Conservation (phyloP, 2,329 filamentous ascomycete genomes). For the Ophiostoma sp. region DNA sequence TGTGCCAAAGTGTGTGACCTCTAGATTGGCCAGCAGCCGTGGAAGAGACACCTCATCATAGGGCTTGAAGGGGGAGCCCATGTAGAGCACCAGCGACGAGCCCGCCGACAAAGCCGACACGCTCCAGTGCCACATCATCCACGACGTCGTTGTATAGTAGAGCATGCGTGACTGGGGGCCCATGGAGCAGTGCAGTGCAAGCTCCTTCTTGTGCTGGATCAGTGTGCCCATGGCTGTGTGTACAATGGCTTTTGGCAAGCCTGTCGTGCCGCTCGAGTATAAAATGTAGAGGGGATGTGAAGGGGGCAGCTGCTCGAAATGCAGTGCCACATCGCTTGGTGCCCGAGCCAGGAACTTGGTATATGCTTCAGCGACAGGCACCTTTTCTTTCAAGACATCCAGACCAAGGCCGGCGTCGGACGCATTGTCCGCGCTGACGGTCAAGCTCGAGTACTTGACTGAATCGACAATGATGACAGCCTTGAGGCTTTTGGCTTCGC, state of each 20-base stretch:
- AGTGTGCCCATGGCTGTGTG: constrained; percentile 87
- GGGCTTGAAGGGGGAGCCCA: constrained; percentile 83
- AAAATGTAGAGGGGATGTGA: constrained; percentile 91
- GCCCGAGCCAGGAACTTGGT: constrained; percentile 41
- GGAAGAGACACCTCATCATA: constrained; percentile 77
- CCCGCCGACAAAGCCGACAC: constrained; percentile 80
- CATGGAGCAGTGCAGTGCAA: constrained; percentile 80
- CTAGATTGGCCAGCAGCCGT: constrained; percentile 69
- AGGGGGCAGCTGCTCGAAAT: constrained; percentile 72
- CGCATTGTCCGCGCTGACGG: background rate
- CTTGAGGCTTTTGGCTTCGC: constrained; percentile 50
- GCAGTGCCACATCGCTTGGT: constrained; percentile 43
- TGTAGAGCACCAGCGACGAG: constrained; percentile 79
- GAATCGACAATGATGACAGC: constrained; percentile 72
- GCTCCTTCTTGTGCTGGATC: constrained; percentile 96
- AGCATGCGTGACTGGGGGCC: constrained; percentile 67
- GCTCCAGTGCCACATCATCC: constrained; percentile 99
- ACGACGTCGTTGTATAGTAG: constrained; percentile 86
- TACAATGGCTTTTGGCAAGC: constrained; percentile 84
- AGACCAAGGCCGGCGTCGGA: constrained; percentile 39
- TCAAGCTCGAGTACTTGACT: constrained; percentile 25
- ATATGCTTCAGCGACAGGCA: constrained; percentile 43
- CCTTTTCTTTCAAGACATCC: constrained; percentile 38
- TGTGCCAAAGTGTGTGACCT: constrained; percentile 90
- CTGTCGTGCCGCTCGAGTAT: constrained; percentile 88